phyloP scores from a whole-genome alignment of 1,284 basidiomycete species.

The Rhodotorula sp. region DNA sequence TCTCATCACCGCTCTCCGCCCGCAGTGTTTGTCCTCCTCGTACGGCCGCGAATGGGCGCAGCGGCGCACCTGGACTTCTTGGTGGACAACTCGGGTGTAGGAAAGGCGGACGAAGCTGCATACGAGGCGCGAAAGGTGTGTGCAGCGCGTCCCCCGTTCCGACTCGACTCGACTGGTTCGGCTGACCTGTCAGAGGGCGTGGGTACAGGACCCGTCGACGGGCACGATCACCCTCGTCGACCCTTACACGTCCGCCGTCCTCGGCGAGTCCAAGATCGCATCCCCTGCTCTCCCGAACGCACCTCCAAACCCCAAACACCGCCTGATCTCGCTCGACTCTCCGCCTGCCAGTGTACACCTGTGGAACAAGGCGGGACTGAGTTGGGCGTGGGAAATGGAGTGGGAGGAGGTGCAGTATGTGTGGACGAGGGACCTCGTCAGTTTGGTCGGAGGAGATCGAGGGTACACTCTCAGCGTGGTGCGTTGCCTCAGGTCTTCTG shows the following conservation, averaged over 20 bases:
- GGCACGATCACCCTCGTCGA: slow-evolving; percentile 7
- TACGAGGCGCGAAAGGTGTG: slow-evolving; percentile 19
- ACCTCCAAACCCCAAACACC: slow-evolving; percentile 4
- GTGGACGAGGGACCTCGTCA: slow-evolving; percentile 16
- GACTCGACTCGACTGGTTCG: not conserved
- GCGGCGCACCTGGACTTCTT: slow-evolving; percentile 15
- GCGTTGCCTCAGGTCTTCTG: not conserved
- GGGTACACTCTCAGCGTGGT: slow-evolving; percentile 25
- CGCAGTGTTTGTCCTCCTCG: slow-evolving; percentile 22
- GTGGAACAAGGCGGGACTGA: not conserved
- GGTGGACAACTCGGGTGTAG: not conserved
- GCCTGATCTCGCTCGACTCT: slow-evolving; percentile 5
- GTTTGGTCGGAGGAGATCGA: slow-evolving; percentile 13
- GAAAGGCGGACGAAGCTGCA: not conserved
- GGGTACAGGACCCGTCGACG: slow-evolving; percentile 1
- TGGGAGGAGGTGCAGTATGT: slow-evolving; percentile 19
- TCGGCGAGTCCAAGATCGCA: not conserved
- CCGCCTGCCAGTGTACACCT: slow-evolving; percentile 12
- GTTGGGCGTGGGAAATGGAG: slow-evolving; percentile 33
- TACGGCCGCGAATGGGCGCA: slow-evolving; percentile 12
- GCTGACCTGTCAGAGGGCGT: not conserved
- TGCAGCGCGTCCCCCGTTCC: not conserved
- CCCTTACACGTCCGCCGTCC: not conserved
- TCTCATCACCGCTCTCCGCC: not conserved
- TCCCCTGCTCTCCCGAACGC: slow-evolving; percentile 22